Base-by-base conservation (phyloP, 208 protist species). In the Herpetomonas samuelpessoai region DNA sequence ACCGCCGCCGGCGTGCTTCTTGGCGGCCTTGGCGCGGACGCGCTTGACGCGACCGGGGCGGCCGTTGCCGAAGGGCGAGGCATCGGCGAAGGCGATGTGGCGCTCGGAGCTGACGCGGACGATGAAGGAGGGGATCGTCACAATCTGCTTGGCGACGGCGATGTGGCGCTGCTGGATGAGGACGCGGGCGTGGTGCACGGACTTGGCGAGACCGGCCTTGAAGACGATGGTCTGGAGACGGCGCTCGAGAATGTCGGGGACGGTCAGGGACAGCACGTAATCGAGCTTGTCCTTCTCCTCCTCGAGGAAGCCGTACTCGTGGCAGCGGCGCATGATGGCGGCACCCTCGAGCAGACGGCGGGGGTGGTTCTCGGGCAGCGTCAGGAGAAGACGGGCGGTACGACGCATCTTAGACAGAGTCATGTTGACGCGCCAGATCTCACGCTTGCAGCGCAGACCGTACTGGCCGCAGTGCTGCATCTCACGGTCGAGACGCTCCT, bases 111-210 rank as follows among this genome's bases (percentile, higher is more conserved):
- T 97, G 49, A 98, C 88, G 74, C 98, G 97, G 49, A 99, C 99
- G 27, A 99, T 96, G 88, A 99, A 99, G 39, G 97, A 99, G 35
- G 99, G 98, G 60, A 99, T 96, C 71, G 98, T 98, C 38, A 99
- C 99, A 69, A 99, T 94, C 92, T 99, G 98, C 84, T 99, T 99
- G 65, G 98, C 98, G 53, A 99, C 98, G 55, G 97, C 92, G 80
- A 99, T 99, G 97, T 99, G 98, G 71, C 98, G 91, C 85, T 99
- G 98, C 61, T 89, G 80, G 84, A 99, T 99, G 28, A 99, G 87
- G 28, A 99, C 93, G 77, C 99, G 98, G 66, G 99, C 97, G 86
- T 99, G 98, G 91, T 99, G 99, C 71, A 99, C 98, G 30, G 98
- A 99, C 82, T 99, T 99, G 74, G 99, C 98, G 57, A 99, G 91